These are phyloP conservation scores for Penicillium sp. DNA, from an alignment of 2,329 filamentous ascomycete species.

Conservation along the genomic window DNA sequence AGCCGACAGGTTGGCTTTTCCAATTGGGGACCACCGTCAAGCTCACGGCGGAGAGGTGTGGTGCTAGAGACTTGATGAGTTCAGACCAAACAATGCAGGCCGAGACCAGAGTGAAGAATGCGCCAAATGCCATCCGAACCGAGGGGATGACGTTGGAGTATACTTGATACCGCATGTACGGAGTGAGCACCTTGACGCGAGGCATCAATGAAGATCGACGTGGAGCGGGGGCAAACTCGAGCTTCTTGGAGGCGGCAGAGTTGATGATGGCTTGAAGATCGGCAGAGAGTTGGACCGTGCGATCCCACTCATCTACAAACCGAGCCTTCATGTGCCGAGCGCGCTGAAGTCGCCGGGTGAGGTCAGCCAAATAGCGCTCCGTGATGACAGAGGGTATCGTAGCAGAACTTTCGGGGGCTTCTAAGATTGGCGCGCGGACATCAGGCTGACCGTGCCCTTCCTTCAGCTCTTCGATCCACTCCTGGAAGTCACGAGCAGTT, in stretches of 20 bases:
- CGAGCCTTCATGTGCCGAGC: conserved; percentile 81
- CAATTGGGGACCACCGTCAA: conserved; percentile 67
- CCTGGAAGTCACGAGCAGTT: conserved; percentile 72
- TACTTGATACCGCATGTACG: conserved; percentile 77
- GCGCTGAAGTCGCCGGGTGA: conserved; percentile 78
- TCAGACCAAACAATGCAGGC: conserved; percentile 90
- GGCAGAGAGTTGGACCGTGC: conserved; percentile 71
- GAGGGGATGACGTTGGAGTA: conserved; percentile 74
- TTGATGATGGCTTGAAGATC: conserved; percentile 81
- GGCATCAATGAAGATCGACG: conserved; percentile 58
- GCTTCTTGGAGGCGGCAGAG: conserved; percentile 74
- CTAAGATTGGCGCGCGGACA: conserved; percentile 44
- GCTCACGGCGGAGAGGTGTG: conserved; percentile 70
- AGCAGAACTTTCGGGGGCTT: conserved; percentile 31
- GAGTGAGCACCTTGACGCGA: conserved; percentile 66
- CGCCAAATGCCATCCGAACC: conserved; percentile 64
- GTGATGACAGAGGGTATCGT: conserved; percentile 80
- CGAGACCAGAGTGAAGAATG: conserved; percentile 72
- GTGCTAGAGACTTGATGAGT: conserved; percentile 78
- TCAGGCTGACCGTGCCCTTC: conserved; percentile 74
- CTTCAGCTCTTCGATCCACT: conserved; percentile 94
- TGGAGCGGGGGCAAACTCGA: conserved; percentile 69
- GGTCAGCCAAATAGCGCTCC: conserved; percentile 85
- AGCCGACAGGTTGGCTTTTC: conserved; percentile 74
- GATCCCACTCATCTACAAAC: conserved; percentile 84